Conservation (phyloP, 352 stramenopile genomes). For the Pythium guiyangense region DNA sequence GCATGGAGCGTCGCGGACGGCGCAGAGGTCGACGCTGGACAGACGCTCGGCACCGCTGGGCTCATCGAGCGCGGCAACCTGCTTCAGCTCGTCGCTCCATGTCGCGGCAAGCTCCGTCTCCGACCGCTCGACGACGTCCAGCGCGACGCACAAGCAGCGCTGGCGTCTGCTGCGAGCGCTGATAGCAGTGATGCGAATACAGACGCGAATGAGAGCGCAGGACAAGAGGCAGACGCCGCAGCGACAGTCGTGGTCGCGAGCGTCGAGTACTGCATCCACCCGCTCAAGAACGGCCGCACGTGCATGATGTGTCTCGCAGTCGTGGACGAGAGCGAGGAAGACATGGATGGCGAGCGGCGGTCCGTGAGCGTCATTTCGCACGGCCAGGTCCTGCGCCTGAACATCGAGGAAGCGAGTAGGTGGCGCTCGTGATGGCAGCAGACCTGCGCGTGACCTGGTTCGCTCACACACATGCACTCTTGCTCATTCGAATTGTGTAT, state of each 20-base stretch:
- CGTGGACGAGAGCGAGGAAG: slow-evolving; percentile 66
- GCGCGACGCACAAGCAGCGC: background rate
- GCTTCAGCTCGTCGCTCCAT: slow-evolving; percentile 67
- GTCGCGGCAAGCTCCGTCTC: slow-evolving; percentile 84
- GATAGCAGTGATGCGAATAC: background rate
- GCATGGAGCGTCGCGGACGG: slow-evolving; percentile 43
- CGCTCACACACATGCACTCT: background rate
- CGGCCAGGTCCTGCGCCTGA: slow-evolving; percentile 90
- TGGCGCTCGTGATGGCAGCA: slow-evolving; percentile 55
- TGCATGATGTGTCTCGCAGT: slow-evolving; percentile 78
- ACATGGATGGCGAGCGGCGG: slow-evolving; percentile 40
- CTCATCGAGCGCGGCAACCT: slow-evolving; percentile 58
- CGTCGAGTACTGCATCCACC: slow-evolving; percentile 80
- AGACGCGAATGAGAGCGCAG: background rate
- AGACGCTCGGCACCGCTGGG: slow-evolving; percentile 48
- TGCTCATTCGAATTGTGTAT: slow-evolving; percentile 5
- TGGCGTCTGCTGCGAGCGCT: background rate
- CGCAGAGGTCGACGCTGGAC: slow-evolving; percentile 47
- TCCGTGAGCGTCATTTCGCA: slow-evolving; percentile 81
- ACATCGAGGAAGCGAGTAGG: slow-evolving; percentile 96
- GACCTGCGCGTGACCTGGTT: slow-evolving; percentile 8
- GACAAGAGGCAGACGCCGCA: background rate
- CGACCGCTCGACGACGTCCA: slow-evolving; percentile 6
- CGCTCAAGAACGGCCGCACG: slow-evolving; percentile 61
- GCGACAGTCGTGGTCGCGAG: slow-evolving; percentile 32